Evolutionary conservation across 345 rosid genomes (phyloP).

Genomic region (Rhodamnia rubescens): DNA sequence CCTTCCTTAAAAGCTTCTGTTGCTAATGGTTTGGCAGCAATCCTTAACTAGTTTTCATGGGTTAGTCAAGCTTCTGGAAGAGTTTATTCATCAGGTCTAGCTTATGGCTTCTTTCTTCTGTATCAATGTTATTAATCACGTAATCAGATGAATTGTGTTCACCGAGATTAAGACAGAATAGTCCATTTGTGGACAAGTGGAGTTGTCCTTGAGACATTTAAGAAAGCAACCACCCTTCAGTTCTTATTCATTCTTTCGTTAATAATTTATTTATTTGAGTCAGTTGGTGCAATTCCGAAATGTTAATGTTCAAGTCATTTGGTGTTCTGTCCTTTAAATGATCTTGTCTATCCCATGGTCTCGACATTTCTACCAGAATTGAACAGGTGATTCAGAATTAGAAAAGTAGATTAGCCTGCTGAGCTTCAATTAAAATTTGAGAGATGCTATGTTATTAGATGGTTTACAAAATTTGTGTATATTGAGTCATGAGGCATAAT

Average conservation of each 20-base stretch:
- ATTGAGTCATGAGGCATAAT: background rate
- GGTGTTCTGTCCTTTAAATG: background rate
- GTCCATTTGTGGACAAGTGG: background rate
- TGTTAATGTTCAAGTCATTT: background rate
- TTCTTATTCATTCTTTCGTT: background rate
- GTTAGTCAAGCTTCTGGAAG: background rate
- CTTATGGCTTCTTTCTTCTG: background rate
- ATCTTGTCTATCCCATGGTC: background rate
- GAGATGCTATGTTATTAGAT: background rate
- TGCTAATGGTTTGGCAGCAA: conserved; percentile 34
- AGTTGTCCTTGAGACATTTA: background rate
- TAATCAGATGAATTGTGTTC: background rate
- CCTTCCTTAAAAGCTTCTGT: conserved; percentile 67
- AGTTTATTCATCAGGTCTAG: background rate
- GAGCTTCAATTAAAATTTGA: background rate
- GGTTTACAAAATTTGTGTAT: background rate
- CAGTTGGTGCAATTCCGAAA: background rate
- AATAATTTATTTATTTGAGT: background rate
- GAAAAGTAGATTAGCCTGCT: background rate
- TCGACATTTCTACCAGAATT: background rate
- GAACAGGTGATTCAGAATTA: background rate
- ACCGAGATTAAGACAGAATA: background rate
- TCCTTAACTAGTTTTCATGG: conserved; percentile 21
- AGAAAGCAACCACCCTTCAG: background rate
- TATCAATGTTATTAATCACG: background rate